Evolutionary conservation across 2,329 filamentous ascomycete species (phyloP).

Genomic region (Gremmenia infestans): DNA sequence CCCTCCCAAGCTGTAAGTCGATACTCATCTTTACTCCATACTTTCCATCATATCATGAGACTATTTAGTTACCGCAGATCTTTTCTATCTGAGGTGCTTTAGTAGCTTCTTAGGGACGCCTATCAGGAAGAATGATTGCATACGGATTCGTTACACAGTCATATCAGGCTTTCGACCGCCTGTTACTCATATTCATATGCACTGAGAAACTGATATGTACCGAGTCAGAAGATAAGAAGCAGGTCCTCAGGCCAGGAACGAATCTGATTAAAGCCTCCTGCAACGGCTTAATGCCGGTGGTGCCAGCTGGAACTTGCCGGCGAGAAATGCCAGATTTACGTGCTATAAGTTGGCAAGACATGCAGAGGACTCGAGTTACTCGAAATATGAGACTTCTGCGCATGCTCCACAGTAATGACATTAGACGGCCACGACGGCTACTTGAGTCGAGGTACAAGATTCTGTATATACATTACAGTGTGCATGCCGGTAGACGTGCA

Average conservation of each 20-base stretch:
- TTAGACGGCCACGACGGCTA: slow-evolving; percentile 1
- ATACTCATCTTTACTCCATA: not conserved
- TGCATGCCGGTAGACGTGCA: not conserved
- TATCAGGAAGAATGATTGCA: not conserved
- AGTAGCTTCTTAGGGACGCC: not conserved
- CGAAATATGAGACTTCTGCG: slow-evolving; percentile 1
- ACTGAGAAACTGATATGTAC: too few relatives aligned
- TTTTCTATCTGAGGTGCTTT: not conserved
- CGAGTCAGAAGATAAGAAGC: not conserved
- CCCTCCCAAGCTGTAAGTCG: not conserved
- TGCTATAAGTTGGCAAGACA: slow-evolving; percentile 5
- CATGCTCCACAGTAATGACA: slow-evolving; percentile 1
- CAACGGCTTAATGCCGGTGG: not conserved
- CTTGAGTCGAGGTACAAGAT: slow-evolving; percentile 3
- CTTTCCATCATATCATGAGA: not conserved
- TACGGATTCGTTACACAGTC: not conserved
- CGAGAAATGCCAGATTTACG: not conserved
- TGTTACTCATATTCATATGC: not conserved
- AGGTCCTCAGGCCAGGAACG: not conserved
- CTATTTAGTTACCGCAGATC: not conserved
- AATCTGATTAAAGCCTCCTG: not conserved
- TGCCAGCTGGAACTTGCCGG: not conserved
- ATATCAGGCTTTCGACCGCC: not conserved
- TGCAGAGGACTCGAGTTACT: not conserved
- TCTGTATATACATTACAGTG: not conserved